A percentile compares a stretch with the other conserved stretches of the same genome.
Conservation (phyloP, 2,329 filamentous ascomycete species). For the Nemania serpens region DNA sequence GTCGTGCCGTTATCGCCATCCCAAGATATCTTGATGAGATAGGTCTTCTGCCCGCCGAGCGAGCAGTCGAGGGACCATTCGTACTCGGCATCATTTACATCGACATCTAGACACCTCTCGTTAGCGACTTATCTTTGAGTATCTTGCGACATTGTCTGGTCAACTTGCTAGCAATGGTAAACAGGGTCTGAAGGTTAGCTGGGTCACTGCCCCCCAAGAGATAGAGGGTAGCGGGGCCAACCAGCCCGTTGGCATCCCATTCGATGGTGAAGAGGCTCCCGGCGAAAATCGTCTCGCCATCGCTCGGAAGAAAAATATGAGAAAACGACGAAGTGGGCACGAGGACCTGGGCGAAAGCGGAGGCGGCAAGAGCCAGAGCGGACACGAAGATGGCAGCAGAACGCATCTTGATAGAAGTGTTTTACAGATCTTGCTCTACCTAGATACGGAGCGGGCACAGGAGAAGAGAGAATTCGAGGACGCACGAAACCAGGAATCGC, state of each 20-base stretch:
- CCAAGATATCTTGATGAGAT: constrained; percentile 60
- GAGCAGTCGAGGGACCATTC: constrained; percentile 54
- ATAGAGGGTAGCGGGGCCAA: constrained; percentile 53
- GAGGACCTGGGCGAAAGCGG: constrained; percentile 54
- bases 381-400: constrained; percentile 53
- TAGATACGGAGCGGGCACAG: not conserved
- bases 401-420: constrained; percentile 53
- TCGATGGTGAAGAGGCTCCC: constrained; percentile 55
- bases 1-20: constrained; percentile 49
- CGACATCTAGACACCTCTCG: constrained; percentile 45
- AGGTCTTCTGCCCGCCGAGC: constrained; percentile 52
- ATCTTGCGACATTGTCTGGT: not conserved
- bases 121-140: constrained; percentile 23
- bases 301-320: constrained; percentile 53
- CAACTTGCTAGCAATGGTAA: constrained; percentile 57
- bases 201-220: constrained; percentile 58
- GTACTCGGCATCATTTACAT: constrained; percentile 49
- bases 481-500: not conserved
- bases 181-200: constrained; percentile 47
- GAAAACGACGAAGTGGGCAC: constrained; percentile 54
- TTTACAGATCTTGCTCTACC: not conserved
- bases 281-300: constrained; percentile 50
- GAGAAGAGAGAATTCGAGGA: not conserved
- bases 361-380: constrained; percentile 55
- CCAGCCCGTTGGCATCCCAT: constrained; percentile 52